Evolutionary conservation across 2,329 filamentous ascomycete genomes (phyloP).

Genomic region (Lojkania enalia): DNA sequence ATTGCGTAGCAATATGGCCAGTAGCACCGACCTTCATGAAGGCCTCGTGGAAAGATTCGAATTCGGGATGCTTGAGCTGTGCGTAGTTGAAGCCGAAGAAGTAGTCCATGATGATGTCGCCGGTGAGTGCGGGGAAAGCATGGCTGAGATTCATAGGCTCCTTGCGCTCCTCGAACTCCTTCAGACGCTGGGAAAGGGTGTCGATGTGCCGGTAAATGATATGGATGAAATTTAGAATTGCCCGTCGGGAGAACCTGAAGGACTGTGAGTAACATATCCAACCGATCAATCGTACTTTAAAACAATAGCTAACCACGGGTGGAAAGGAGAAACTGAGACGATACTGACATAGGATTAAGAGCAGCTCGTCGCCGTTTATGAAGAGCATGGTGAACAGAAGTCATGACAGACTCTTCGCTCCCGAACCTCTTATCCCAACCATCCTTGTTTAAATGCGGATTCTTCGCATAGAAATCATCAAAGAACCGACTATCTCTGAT

Average conservation of each 20-base stretch:
- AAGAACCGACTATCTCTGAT: conserved; percentile 48
- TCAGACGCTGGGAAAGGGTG: conserved; percentile 33
- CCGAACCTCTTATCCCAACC: conserved; percentile 42
- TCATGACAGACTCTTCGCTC: conserved; percentile 29
- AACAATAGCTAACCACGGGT: background rate
- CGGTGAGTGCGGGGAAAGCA: conserved; percentile 48
- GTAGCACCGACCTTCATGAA: conserved; percentile 37
- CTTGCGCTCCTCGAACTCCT: conserved; percentile 34
- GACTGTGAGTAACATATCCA: conserved; percentile 8
- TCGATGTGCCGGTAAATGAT: conserved; percentile 42
- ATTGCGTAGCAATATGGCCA: conserved; percentile 39
- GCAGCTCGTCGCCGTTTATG: conserved; percentile 40
- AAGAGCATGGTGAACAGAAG: conserved; percentile 30
- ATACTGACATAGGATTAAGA: conserved; percentile 35
- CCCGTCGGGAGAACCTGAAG: conserved; percentile 41
- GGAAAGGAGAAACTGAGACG: background rate
- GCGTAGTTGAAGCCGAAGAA: conserved; percentile 42
- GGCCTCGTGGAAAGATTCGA: conserved; percentile 40
- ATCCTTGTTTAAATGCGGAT: conserved; percentile 37
- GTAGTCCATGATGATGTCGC: conserved; percentile 53
- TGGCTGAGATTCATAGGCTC: conserved; percentile 34
- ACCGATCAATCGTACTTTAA: background rate
- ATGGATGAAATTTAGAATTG: conserved; percentile 40
- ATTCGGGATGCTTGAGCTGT: conserved; percentile 38
- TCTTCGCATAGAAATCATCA: conserved; percentile 39